These are phyloP conservation scores for Macaranga tanarius DNA, from an alignment of 441 rosid genomes.

Conservation along the genomic window DNA sequence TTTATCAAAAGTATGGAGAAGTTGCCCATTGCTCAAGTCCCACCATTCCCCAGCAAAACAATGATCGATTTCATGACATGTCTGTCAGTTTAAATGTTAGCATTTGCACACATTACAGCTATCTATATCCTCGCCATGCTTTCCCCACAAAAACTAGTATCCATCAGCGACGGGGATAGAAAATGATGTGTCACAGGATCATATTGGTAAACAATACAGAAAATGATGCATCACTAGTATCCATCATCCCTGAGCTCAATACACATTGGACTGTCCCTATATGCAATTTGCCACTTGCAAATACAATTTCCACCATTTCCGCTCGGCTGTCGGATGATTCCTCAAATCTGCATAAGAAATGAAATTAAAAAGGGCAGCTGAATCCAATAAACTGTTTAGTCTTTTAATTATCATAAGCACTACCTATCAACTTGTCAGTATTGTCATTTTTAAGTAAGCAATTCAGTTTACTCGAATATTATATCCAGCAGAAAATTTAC, in stretches of 20 bases:
- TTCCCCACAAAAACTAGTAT: conserved; percentile 5
- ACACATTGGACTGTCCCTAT: background rate
- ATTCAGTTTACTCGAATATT: background rate
- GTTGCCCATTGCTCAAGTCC: background rate
- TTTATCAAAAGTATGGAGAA: background rate
- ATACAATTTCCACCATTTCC: conserved; percentile 1
- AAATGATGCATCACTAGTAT: too few species aligned
- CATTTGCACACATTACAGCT: background rate
- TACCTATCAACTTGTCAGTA: background rate
- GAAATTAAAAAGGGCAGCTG: conserved; percentile 3
- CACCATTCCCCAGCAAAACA: background rate
- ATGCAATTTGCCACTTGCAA: background rate
- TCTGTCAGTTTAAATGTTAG: conserved; percentile 2
- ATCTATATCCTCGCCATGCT: background rate
- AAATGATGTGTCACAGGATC: background rate
- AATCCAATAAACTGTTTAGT: background rate
- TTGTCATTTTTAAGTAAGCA: background rate
- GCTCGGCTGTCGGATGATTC: conserved; percentile 1
- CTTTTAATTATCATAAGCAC: background rate
- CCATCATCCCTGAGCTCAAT: background rate
- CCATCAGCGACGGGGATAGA: background rate
- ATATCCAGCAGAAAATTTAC: background rate
- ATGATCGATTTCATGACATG: background rate
- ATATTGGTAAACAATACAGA: too few species aligned
- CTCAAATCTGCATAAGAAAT: background rate